Evolutionary conservation across 257 asterid genomes (phyloP), one percentile per base, ranked within the genome.

Genomic region (Haberlea rhodopensis): DNA sequence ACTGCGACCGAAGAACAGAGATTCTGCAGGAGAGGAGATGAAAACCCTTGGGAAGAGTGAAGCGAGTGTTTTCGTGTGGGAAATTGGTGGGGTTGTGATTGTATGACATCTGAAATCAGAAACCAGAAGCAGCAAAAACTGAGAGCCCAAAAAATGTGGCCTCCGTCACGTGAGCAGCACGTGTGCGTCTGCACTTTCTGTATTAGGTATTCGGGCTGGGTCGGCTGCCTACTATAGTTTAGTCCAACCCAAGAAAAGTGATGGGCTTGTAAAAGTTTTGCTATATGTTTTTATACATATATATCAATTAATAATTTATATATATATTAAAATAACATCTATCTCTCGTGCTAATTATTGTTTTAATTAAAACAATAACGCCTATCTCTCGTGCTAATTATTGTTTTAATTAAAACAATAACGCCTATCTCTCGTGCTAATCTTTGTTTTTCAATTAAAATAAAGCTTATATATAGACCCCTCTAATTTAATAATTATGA

Each of bases 11-110:
- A 70, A 57, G 34, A 67, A 63, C 49, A 61, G 24, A 73, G 72
- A 63, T 67, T 52, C 53, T 26, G 63, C 72, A 68, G 60, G 46
- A 62, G 56, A 60, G 53, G 53, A 20, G 22, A 67, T 60, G 65
- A 78, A 56, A 76, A 80, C 82, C 80, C 80, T 80, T 62, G 62
- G 25, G 64, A 61, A 76, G 72, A 68, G 80, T 46, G 51, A 70
- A 70, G 63, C 63, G 58, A 59, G 55, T 53, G 37, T 62, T n/a
- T 67, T 5, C 25, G 32, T 63, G 59, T 46, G 73, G 60, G 71
- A 16, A 65, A 56, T 28, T 8, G 53, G 67, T 11, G 63, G 27
- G 76, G 53, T 20, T 21, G 46, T 22, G 55, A 49, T 48, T 60
- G 76, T 24, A 57, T 6, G 26, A 23, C 49, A 43, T 15, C 19